Base-by-base conservation (phyloP, 2,329 filamentous ascomycete species). In the Dactylellina parvicollis region DNA sequence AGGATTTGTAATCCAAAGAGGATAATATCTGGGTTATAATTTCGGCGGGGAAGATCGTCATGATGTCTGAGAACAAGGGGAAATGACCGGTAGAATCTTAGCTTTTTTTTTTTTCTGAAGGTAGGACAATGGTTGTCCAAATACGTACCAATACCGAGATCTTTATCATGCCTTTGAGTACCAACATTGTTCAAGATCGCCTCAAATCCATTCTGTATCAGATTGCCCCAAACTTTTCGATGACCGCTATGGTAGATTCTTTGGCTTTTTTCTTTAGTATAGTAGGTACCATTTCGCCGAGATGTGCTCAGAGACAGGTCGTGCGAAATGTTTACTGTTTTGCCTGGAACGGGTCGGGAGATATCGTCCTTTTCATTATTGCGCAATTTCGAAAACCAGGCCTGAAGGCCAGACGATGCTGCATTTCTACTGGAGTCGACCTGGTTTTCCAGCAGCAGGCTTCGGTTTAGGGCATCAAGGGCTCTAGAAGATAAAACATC, bases 21-120 rank as follows among this genome's bases (percentile, higher is more conserved):
- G 85, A 84, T 62, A 90, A 82, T 55, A 89, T 83, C 42, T 86
- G 82, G 24, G 86, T 83, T 71, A 85, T 82, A 40, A 90, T 81
- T 79, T 90, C 88, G 9, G 84, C 80, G 1, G 88, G 88, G 2
- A 90, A 81, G 7, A 81, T 80, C 38, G 81, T 80, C 32, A 86
- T 82, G 18, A 86, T 86, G 77, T 89, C 86, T 82, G 20, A 10
- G 3, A 47, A 57, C 14, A 1, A 38, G 24, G 14, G 3, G 20
- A 28, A 22, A 30, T 4, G 3, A n/a, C 4, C 9, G 16, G 30
- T 44, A n/a, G n/a, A 46, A 40, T 34, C 30, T 16, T 44, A 54
- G 7, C 20, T 24, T 20, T 38, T 28, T 12, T 8, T 16, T 3
- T 61, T 18, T 40, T 52, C 14, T 44, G 12, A 20, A 20, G 9